These are phyloP conservation scores for Pyrus hybrid DNA, from an alignment of 331 rosid species.

Conservation along the genomic window DNA sequence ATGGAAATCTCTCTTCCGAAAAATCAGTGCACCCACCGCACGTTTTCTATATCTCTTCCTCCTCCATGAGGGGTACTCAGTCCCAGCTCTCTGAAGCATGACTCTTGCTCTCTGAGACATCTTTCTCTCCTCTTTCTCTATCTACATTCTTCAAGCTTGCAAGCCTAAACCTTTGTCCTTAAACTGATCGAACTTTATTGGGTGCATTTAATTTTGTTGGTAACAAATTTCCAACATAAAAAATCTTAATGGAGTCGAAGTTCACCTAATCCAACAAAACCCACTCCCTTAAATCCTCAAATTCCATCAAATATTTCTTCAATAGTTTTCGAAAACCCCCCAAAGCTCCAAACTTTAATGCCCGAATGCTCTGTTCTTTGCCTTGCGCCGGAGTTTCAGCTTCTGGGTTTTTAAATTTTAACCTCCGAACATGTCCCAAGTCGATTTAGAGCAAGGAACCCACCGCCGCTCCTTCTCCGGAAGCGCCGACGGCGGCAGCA, in stretches of 20 bases:
- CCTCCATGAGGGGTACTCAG: conserved; percentile 21
- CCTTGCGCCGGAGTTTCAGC: conserved; percentile 7
- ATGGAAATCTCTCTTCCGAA: conserved; percentile 17
- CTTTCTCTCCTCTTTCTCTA: conserved; percentile 22
- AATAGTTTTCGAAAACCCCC: background rate
- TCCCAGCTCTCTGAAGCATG: conserved; percentile 17
- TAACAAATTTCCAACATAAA: background rate
- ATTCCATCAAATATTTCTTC: background rate
- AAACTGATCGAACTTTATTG: conserved; percentile 5
- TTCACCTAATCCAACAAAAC: conserved; percentile 44
- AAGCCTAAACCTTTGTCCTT: background rate
- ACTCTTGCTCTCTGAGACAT: conserved; percentile 36
- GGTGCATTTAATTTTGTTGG: conserved; percentile 6
- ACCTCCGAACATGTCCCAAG: conserved; percentile 38
- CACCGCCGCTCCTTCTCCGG: conserved; percentile 38
- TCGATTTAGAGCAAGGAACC: conserved; percentile 63
- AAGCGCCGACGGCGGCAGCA: conserved; percentile 42
- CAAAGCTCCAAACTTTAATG: conserved; percentile 26
- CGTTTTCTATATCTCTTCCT: conserved; percentile 36
- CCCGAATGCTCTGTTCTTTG: conserved; percentile 12
- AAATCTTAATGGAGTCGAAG: conserved; percentile 37
- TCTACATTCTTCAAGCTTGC: conserved; percentile 10
- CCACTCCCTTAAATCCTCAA: conserved; percentile 27
- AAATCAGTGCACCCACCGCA: conserved; percentile 43
- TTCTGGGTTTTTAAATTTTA: conserved; percentile 36